Conservation (phyloP, 2,329 filamentous ascomycete genomes). For the Thyridium curvatum region DNA sequence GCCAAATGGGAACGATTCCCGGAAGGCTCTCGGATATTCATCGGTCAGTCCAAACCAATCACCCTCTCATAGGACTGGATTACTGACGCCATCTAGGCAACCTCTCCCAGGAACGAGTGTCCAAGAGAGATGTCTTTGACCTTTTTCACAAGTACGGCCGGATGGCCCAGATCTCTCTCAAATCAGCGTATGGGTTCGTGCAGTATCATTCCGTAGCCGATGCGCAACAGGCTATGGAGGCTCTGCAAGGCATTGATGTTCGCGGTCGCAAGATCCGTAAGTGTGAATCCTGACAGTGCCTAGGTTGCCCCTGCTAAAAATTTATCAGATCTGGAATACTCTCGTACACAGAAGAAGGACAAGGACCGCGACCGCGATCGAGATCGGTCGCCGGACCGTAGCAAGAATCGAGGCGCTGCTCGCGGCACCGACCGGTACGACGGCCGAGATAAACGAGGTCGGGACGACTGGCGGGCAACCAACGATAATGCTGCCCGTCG, state of each 20-base stretch:
- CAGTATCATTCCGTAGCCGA: constrained; percentile 78
- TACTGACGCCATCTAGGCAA: constrained; percentile 62
- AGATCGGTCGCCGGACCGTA: constrained; percentile 55
- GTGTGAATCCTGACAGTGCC: constrained; percentile 25
- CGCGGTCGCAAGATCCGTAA: constrained; percentile 90
- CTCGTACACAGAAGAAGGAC: constrained; percentile 75
- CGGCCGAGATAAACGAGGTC: constrained; percentile 44
- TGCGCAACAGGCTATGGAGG: constrained; percentile 67
- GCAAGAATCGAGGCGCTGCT: constrained; percentile 27
- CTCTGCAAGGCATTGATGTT: constrained; percentile 74
- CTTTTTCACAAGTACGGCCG: constrained; percentile 81
- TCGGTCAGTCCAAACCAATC: constrained; percentile 51
- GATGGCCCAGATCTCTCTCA: constrained; percentile 90
- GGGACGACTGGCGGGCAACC: constrained; percentile 61
- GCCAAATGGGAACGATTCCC: constrained; percentile 80
- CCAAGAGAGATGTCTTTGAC: constrained; percentile 89
- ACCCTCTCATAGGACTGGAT: constrained; percentile 6
- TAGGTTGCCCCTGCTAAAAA: constrained; percentile 17
- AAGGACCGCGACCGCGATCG: constrained; percentile 31
- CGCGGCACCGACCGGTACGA: constrained; percentile 43
- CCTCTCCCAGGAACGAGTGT: constrained; percentile 85
- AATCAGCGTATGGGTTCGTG: constrained; percentile 94
- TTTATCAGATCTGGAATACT: constrained; percentile 75
- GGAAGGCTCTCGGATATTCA: constrained; percentile 69
- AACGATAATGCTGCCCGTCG: constrained; percentile 54